phyloP scores from a whole-genome alignment of 2,329 filamentous ascomycete species.

The Scedosporium boydii region DNA sequence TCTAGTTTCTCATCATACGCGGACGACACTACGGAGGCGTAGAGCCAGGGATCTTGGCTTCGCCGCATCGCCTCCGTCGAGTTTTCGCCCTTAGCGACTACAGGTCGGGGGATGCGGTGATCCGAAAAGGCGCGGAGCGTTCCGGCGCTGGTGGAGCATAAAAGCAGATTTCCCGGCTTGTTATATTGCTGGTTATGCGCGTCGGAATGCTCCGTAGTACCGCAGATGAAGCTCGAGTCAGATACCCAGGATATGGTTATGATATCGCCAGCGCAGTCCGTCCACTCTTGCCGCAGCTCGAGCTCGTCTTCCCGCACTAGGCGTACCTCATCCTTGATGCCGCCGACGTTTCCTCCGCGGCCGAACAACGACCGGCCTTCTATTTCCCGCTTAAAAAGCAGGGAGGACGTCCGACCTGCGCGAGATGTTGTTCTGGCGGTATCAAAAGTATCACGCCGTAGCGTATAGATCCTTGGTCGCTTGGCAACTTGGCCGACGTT shows the following conservation, averaged over 20 bases:
- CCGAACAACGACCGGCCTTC: slow-evolving; percentile 34
- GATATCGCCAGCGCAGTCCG: slow-evolving; percentile 53
- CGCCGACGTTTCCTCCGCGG: slow-evolving; percentile 27
- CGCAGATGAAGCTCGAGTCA: slow-evolving; percentile 45
- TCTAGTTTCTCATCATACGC: slow-evolving; percentile 38
- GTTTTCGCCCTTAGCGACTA: slow-evolving; percentile 44
- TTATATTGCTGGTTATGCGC: slow-evolving; percentile 57
- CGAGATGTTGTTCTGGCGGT: slow-evolving; percentile 17
- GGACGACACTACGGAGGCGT: slow-evolving; percentile 53
- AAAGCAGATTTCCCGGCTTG: slow-evolving; percentile 50
- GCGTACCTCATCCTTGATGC: slow-evolving; percentile 35
- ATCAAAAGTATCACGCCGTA: slow-evolving; percentile 21
- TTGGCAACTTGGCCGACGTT: slow-evolving; percentile 12
- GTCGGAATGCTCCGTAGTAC: slow-evolving; percentile 54
- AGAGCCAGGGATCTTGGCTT: slow-evolving; percentile 54
- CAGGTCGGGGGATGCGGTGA: slow-evolving; percentile 46
- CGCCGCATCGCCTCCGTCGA: slow-evolving; percentile 45
- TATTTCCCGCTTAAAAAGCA: slow-evolving; percentile 41
- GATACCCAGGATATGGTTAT: slow-evolving; percentile 49
- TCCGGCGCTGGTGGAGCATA: slow-evolving; percentile 37
- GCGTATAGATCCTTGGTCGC: slow-evolving; percentile 17
- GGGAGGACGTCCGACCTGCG: slow-evolving; percentile 22
- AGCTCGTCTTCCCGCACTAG: slow-evolving; percentile 41
- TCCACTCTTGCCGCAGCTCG: slow-evolving; percentile 43
- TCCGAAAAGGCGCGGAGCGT: slow-evolving; percentile 42